Evolutionary conservation across 192 early-diverging fungal genomes (phyloP).

Genomic region (Chytriomyces sp.): DNA sequence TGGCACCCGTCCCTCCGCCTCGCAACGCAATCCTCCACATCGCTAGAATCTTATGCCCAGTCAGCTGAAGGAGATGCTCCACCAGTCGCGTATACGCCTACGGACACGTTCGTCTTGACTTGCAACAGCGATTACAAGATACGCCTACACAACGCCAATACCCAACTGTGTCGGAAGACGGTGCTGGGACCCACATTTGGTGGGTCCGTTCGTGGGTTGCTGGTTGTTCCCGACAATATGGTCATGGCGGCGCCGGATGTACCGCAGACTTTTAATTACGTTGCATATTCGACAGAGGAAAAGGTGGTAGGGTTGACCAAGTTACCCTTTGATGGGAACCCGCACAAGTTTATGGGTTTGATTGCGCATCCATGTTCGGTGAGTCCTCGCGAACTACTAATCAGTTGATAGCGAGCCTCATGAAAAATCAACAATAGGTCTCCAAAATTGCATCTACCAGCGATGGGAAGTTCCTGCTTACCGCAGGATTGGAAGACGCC

Average conservation of each 20-base stretch:
- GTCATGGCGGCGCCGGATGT: not conserved
- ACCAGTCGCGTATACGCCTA: not conserved
- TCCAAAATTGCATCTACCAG: slow-evolving; percentile 42
- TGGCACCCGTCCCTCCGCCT: slow-evolving; percentile 34
- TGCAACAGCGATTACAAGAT: slow-evolving; percentile 51
- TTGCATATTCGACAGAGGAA: slow-evolving; percentile 42
- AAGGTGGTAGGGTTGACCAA: slow-evolving; percentile 59
- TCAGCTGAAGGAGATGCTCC: not conserved
- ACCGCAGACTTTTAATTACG: slow-evolving; percentile 34
- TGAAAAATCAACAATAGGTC: slow-evolving; percentile 34
- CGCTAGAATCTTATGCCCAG: not conserved
- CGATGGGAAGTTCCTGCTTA: slow-evolving; percentile 48
- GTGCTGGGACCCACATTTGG: slow-evolving; percentile 59
- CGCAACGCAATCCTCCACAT: not conserved
- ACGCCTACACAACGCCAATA: slow-evolving; percentile 42
- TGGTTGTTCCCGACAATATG: slow-evolving; percentile 11
- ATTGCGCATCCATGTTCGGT: slow-evolving; percentile 59
- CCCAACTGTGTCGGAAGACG: slow-evolving; percentile 56
- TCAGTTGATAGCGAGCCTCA: too few relatives aligned
- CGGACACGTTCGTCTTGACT: slow-evolving; percentile 49
- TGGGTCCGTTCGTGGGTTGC: slow-evolving; percentile 29
- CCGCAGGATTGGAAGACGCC: slow-evolving; percentile 50
- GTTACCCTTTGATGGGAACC: slow-evolving; percentile 65
- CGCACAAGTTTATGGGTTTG: slow-evolving; percentile 52
- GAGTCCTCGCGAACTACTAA: not conserved